Percentiles rank a stretch among this genome's conserved stretches.
These are phyloP conservation scores for Tuber aestivum DNA, from an alignment of 495 filamentous ascomycete genomes.

Conservation along the genomic window DNA sequence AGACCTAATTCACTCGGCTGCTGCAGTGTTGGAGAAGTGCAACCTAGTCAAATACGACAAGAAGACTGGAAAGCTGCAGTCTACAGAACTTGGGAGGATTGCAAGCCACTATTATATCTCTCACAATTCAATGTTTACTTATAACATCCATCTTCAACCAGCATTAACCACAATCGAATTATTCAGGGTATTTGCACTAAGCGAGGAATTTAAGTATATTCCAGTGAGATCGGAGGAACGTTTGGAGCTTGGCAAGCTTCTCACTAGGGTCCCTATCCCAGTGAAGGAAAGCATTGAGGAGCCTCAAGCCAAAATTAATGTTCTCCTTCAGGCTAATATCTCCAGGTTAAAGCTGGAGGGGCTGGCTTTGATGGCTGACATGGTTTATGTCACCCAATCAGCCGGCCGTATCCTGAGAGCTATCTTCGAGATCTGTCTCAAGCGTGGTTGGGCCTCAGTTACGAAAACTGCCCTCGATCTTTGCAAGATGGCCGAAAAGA, in stretches of 20 bases:
- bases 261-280: conserved; percentile 83
- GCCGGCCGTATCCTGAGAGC: conserved; percentile 92
- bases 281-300: conserved; percentile 98
- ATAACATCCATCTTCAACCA: conserved; percentile 91
- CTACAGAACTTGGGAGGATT: conserved; percentile 90
- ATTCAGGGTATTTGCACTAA: conserved; percentile 95
- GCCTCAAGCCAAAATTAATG: conserved; percentile 96
- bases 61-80: conserved; percentile 78
- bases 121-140: conserved; percentile 90
- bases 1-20: conserved; percentile 91
- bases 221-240: conserved; percentile 97
- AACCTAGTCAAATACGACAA: conserved; percentile 93
- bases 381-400: conserved; percentile 98
- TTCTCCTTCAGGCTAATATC: conserved; percentile 95
- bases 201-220: conserved; percentile 98
- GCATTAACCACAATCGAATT: conserved; percentile 86
- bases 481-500: conserved; percentile 98
- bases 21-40: conserved; percentile 76
- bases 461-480: conserved; percentile 87
- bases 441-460: conserved; percentile 93
- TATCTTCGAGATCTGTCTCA: conserved; percentile 91
- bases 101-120: conserved; percentile 98
- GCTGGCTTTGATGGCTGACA: conserved; percentile 91
- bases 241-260: conserved; percentile 84
- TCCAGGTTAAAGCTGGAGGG: conserved; percentile 91